Evolutionary conservation across 805 yeast species (phyloP), one percentile per base, ranked within the genome.

Genomic region (Candida cerambycidarum): DNA sequence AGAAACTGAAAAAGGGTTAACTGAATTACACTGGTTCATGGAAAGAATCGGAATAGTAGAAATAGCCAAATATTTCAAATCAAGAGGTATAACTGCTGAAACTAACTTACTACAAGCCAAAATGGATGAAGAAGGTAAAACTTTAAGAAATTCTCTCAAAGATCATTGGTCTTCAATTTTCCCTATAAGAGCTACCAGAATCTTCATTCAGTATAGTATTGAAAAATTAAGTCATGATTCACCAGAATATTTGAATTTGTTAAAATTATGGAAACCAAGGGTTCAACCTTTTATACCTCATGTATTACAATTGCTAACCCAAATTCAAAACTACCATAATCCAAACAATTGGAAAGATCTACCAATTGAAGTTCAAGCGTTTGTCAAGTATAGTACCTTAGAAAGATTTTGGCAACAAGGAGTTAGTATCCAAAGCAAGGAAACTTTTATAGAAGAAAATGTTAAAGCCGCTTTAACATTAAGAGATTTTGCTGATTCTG

Each of bases 371-470:
- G 98, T 93, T 1, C 96, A 88, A 60, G 75, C 92, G 1, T 92
- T 95, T 69, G 96, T 92, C n/a, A 78, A 79, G 50, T 84, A 88
- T 54, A 84, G 95, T 46, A 85, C 95, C 38, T 81, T 83, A 59
- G 99, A 93, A 67, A 74, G 98, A 55, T 93, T 93, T 61, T 93
- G 99, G 99, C 98, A 95, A 58, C 95, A 89, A 47, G 99, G 99
- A 13, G 95, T 95, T 16, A 87, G 97, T 1, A 85, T 87, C 44
- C 96, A 93, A 63, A 82, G 96, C 2, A 85, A 88, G 55, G 98
- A 93, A 59, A 89, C 93, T 25, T 95, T 93, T 53, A 83, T 93
- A 49, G 96, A 87, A 58, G 98, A 93, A 58, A 89, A 83, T 55
- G 95, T 88, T 44, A 89, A 85, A 58, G 98, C 99, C 0, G 88